Conservation (phyloP, 208 protist genomes). For the Acanthamoeba healyi region DNA sequence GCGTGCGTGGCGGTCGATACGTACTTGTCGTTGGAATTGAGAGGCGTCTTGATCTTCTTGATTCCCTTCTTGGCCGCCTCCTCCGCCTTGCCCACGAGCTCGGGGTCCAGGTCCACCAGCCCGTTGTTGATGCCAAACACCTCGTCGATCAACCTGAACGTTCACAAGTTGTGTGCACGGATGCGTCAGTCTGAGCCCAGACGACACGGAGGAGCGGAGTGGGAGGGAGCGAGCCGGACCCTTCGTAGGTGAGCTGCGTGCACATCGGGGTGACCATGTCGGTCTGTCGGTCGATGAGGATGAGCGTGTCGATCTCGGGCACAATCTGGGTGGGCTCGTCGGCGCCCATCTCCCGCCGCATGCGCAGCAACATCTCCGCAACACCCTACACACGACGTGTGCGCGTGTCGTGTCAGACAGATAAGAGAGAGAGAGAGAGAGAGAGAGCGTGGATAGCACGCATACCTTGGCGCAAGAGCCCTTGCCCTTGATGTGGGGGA, state of each 20-base stretch:
- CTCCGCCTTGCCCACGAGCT: constrained; percentile 28
- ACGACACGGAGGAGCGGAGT: background rate
- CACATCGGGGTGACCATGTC: constrained; percentile 89
- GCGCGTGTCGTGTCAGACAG: background rate
- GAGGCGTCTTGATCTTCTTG: constrained; percentile 76
- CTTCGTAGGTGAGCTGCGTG: constrained; percentile 91
- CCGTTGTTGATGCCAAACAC: constrained; percentile 86
- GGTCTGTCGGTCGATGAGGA: constrained; percentile 84
- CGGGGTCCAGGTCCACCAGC: constrained; percentile 74
- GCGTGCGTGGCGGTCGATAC: background rate
- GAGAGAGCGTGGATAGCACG: background rate
- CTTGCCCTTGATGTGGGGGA: constrained; percentile 85
- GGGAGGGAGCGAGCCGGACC: background rate
- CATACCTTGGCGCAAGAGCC: constrained; percentile 78
- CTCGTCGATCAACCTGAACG: constrained; percentile 87
- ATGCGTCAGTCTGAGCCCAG: background rate
- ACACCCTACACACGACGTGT: constrained; percentile 68
- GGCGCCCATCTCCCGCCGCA: constrained; percentile 81
- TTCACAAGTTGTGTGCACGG: background rate
- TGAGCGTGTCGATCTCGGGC: constrained; percentile 86
- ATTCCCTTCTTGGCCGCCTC: constrained; percentile 34
- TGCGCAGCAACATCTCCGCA: constrained; percentile 84
- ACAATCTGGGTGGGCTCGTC: constrained; percentile 70
- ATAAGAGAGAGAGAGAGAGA: background rate
- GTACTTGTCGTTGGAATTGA: constrained; percentile 85